A percentile compares a stretch with the other conserved stretches of the same genome.
Evolutionary conservation across 768 basidiomycete genomes (phyloP).

Genomic region (Galerina sulciceps): DNA sequence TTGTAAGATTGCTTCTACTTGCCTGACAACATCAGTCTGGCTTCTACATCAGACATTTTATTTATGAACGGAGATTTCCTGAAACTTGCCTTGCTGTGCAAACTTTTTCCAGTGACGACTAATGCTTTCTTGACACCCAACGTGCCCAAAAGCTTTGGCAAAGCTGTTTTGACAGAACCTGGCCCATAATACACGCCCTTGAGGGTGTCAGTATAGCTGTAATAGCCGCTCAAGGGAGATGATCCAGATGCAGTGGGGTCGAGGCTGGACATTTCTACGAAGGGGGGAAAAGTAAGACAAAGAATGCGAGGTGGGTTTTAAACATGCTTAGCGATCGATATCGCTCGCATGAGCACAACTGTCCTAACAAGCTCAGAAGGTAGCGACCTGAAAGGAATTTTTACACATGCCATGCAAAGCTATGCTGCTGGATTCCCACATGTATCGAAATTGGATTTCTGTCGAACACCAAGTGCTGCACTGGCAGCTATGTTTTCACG

Average conservation of each 20-base stretch:
- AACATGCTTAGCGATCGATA: conserved; percentile 9
- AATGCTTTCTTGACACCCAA: conserved; percentile 67
- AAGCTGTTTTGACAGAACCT: conserved; percentile 61
- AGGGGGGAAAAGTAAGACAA: not conserved
- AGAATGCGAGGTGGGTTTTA: not conserved
- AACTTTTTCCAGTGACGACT: conserved; percentile 72
- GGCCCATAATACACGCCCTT: conserved; percentile 77
- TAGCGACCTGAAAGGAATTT: conserved; percentile 6
- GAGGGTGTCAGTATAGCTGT: conserved; percentile 70
- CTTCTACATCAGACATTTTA: not conserved
- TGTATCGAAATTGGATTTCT: too few species aligned
- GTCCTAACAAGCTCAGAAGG: conserved; percentile 2
- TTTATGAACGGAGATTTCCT: not conserved
- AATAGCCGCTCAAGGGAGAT: conserved; percentile 53
- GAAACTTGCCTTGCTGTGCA: conserved; percentile 60
- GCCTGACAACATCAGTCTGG: conserved; percentile 65
- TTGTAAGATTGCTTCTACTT: conserved; percentile 59
- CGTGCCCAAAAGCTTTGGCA: conserved; percentile 61
- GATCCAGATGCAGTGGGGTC: conserved; percentile 22
- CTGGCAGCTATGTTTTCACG: too few species aligned
- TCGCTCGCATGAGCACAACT: not conserved
- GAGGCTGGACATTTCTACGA: conserved; percentile 31
- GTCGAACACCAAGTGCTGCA: too few species aligned
- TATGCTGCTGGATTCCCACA: too few species aligned
- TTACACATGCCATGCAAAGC: conserved; percentile 8